These are phyloP conservation scores for Didymella arachidicola DNA, from an alignment of 2,329 filamentous ascomycete genomes.

Conservation along the genomic window DNA sequence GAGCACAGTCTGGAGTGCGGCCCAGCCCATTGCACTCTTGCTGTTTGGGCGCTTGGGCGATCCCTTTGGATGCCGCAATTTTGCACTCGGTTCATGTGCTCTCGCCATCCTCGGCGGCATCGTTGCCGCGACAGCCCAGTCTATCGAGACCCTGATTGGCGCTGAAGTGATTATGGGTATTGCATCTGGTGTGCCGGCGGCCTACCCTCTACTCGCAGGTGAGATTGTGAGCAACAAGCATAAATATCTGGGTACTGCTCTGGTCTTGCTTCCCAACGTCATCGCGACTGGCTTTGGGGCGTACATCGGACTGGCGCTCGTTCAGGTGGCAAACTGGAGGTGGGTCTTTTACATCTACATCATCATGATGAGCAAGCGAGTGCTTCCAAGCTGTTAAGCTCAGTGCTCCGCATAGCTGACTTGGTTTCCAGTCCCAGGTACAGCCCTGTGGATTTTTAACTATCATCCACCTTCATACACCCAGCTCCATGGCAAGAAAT, in stretches of 20 bases:
- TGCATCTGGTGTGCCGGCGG: slow-evolving; percentile 26
- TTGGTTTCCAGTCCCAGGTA: slow-evolving; percentile 43
- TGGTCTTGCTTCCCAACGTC: slow-evolving; percentile 28
- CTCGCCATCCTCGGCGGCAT: slow-evolving; percentile 31
- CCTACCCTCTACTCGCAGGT: slow-evolving; percentile 27
- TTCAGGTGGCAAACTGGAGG: slow-evolving; percentile 51
- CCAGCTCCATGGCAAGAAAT: slow-evolving; percentile 47
- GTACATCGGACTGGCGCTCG: slow-evolving; percentile 54
- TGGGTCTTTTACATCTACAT: slow-evolving; percentile 60
- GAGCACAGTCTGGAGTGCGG: slow-evolving; percentile 18
- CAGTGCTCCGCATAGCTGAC: slow-evolving; percentile 7
- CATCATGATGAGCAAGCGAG: slow-evolving; percentile 44
- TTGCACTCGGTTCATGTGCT: slow-evolving; percentile 17
- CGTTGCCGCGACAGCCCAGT: slow-evolving; percentile 33
- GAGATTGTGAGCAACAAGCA: slow-evolving; percentile 42
- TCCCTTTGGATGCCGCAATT: slow-evolving; percentile 23
- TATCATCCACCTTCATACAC: slow-evolving; percentile 56
- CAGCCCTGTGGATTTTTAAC: slow-evolving; percentile 54
- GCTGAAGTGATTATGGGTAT: slow-evolving; percentile 34
- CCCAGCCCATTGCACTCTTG: slow-evolving; percentile 22
- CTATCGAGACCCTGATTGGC: slow-evolving; percentile 34
- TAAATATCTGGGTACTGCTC: slow-evolving; percentile 31
- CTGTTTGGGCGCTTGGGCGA: slow-evolving; percentile 26
- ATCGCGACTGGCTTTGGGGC: slow-evolving; percentile 53
- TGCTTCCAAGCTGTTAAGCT: neutral